These are phyloP conservation scores for Solidago caesia DNA, from an alignment of 129 eudicot genomes.

Conservation along the genomic window DNA sequence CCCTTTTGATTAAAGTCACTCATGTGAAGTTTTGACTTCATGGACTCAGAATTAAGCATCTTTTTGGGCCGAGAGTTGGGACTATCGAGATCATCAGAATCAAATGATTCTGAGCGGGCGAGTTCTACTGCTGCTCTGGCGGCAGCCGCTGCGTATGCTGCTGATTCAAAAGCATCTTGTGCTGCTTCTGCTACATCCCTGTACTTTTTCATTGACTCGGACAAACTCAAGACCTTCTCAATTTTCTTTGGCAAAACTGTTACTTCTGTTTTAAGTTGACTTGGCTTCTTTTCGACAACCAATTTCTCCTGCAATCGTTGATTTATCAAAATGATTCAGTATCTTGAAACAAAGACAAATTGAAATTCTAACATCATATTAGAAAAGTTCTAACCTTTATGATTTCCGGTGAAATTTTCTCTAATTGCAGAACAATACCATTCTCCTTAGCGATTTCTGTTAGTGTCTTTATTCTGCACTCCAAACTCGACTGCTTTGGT, in stretches of 20 bases:
- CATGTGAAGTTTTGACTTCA: constrained; percentile 25
- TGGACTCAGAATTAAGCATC: constrained; percentile 5
- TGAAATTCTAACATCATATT: background rate
- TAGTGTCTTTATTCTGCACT: constrained; percentile 56
- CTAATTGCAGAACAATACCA: constrained; percentile 50
- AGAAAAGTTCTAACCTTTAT: constrained; percentile 36
- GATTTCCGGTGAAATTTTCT: constrained; percentile 25
- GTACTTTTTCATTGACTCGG: constrained; percentile 48
- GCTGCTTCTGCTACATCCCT: constrained; percentile 74
- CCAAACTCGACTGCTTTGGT: constrained; percentile 61
- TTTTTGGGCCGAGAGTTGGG: constrained; percentile 16
- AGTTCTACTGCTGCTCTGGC: constrained; percentile 83
- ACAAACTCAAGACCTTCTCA: constrained; percentile 31
- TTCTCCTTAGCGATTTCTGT: constrained; percentile 62
- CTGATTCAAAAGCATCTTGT: constrained; percentile 77
- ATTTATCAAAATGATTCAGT: background rate
- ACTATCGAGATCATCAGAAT: constrained; percentile 38
- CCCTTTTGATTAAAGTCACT: constrained; percentile 17
- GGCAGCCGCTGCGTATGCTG: constrained; percentile 79
- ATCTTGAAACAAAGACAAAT: background rate
- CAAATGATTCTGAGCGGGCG: constrained; percentile 45
- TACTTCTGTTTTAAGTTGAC: constrained; percentile 9
- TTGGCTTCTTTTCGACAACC: constrained; percentile 8
- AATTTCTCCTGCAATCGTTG: constrained; percentile 30
- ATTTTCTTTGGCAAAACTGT: constrained; percentile 25